These are phyloP conservation scores for Kazachstania sp. DNA, from an alignment of 1,139 yeast species.

Conservation along the genomic window DNA sequence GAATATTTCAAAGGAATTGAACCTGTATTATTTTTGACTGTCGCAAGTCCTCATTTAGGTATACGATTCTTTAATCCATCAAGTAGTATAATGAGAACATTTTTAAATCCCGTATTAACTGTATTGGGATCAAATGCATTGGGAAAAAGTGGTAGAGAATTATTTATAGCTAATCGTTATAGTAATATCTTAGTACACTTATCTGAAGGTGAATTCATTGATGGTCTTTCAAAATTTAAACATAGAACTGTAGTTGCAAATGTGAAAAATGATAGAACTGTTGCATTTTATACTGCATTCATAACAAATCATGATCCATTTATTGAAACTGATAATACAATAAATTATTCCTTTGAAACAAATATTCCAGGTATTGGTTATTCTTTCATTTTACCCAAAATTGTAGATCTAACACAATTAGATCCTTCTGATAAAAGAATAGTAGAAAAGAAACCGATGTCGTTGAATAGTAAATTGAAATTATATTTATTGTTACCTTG, in stretches of 20 bases:
- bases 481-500: conserved; percentile 10
- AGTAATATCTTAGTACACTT: conserved; percentile 42
- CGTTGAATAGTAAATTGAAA: conserved; percentile 5
- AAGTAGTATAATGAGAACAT: conserved; percentile 20
- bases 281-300: conserved; percentile 47
- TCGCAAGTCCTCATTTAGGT: conserved; percentile 91
- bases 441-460: background rate
- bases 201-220: conserved; percentile 43
- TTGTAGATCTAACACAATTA: conserved; percentile 45
- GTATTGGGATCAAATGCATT: conserved; percentile 52
- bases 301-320: conserved; percentile 44
- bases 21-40: conserved; percentile 65
- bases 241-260: conserved; percentile 60
- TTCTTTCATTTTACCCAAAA: conserved; percentile 36
- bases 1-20: conserved; percentile 51
- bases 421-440: conserved; percentile 10
- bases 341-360: conserved; percentile 27
- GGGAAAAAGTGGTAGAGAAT: conserved; percentile 68
- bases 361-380: conserved; percentile 23
- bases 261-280: conserved; percentile 63
- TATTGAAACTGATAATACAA: conserved; percentile 29
- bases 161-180: conserved; percentile 45
- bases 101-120: conserved; percentile 30
- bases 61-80: conserved; percentile 38
- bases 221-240: conserved; percentile 51